A percentile compares a stretch with the other conserved stretches of the same genome.
phyloP scores from a whole-genome alignment of 805 yeast species.

The Sugiyamaella smithiae region DNA sequence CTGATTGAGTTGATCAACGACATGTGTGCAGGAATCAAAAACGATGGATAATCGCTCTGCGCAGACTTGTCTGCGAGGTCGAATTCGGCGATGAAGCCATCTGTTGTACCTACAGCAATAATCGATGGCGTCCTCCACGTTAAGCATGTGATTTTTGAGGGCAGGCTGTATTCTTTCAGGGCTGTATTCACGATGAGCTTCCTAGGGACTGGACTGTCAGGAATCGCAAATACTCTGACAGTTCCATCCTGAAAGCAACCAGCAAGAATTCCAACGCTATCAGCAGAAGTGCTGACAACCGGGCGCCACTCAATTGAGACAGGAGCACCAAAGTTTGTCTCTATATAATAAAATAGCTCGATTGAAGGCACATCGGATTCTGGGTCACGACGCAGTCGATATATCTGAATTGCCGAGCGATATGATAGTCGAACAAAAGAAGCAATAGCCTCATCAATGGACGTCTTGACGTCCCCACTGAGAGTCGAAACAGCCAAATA shows the following conservation, averaged over 20 bases:
- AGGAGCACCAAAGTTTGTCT: conserved; percentile 33
- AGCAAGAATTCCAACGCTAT: conserved; percentile 37
- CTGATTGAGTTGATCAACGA: conserved; percentile 38
- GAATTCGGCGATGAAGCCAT: conserved; percentile 61
- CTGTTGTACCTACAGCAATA: conserved; percentile 54
- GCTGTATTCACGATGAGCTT: conserved; percentile 14
- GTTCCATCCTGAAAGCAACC: conserved; percentile 59
- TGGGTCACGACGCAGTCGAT: conserved; percentile 4
- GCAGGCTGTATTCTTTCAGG: conserved; percentile 15
- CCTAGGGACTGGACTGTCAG: conserved; percentile 1
- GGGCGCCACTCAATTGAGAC: conserved; percentile 32
- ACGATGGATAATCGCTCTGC: conserved; percentile 35
- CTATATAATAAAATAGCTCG: conserved; percentile 29
- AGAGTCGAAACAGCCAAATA: conserved; percentile 53
- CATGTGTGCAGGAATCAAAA: conserved; percentile 38
- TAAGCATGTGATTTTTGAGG: conserved; percentile 43
- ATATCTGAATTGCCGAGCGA: conserved; percentile 20
- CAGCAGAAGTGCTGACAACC: conserved; percentile 35
- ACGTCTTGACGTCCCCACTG: conserved; percentile 32
- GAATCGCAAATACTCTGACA: conserved; percentile 44
- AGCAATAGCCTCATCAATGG: conserved; percentile 19
- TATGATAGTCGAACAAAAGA: conserved; percentile 13
- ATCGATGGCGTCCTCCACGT: conserved; percentile 45
- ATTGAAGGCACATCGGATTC: background rate
- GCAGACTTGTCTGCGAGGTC: conserved; percentile 32